These are phyloP conservation scores for Xerocomus spinulosus DNA, from an alignment of 768 basidiomycete genomes.

Conservation along the genomic window DNA sequence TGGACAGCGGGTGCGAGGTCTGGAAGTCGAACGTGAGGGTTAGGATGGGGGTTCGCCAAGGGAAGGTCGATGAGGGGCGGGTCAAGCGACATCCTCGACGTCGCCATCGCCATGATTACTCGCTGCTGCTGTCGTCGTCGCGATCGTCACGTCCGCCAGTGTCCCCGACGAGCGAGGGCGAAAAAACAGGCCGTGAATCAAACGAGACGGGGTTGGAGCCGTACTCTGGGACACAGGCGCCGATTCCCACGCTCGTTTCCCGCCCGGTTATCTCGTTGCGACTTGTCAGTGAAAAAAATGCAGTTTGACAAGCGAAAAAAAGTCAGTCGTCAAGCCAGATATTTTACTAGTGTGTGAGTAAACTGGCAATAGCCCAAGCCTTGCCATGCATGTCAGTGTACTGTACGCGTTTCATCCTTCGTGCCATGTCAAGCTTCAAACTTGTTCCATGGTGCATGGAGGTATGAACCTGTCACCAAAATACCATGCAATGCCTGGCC, in stretches of 20 bases:
- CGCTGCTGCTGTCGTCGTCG: constrained; percentile 10
- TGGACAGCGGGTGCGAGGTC: constrained; percentile 11
- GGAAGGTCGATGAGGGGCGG: constrained; percentile 9
- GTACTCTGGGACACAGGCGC: constrained; percentile 12
- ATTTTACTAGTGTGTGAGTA: too few relatives aligned
- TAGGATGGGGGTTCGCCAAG: constrained; percentile 12
- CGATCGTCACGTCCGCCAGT: constrained; percentile 11
- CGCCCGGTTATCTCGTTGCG: constrained; percentile 15
- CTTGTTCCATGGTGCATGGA: too few relatives aligned
- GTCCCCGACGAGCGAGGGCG: constrained; percentile 9
- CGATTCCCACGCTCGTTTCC: constrained; percentile 22
- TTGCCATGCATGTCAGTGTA: too few relatives aligned
- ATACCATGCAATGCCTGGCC: too few relatives aligned
- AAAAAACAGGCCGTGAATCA: constrained; percentile 21
- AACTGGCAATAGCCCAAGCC: too few relatives aligned
- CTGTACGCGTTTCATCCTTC: too few relatives aligned
- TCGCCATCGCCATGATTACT: constrained; percentile 15
- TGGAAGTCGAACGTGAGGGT: constrained; percentile 8
- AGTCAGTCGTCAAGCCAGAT: constrained; percentile 1
- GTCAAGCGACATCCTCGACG: constrained; percentile 19
- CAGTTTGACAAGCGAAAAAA: constrained; percentile 8
- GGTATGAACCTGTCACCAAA: too few relatives aligned
- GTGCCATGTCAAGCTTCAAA: too few relatives aligned
- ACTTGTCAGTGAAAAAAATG: not conserved
- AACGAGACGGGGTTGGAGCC: constrained; percentile 8